Base-by-base conservation (phyloP, 2,329 filamentous ascomycete species). In the Xylariomycetidae sp. region DNA sequence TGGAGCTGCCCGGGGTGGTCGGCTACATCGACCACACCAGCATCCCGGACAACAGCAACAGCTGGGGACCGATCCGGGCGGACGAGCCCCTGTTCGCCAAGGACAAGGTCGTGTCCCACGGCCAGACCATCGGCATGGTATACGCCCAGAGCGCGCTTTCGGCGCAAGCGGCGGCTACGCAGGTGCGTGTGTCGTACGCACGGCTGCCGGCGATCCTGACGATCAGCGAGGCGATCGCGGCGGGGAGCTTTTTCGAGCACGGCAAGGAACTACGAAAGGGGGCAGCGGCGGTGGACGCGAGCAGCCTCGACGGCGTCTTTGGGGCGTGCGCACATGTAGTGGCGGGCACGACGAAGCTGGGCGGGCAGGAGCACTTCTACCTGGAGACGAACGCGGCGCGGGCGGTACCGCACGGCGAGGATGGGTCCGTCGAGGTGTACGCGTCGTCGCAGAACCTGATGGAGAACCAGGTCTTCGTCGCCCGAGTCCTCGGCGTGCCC, bases 341-440 rank as follows among this genome's bases (percentile, higher is more conserved):
- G 48, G 80, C 76, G 13, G 90, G 90, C 25, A 76, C 80, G 1
- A 75, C 81, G 2, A 74, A 87, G 33, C 92, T 95, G 76, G 90
- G 89, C 31, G 90, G 90, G 0, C 90, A 96, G 53, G 90, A 96
- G 57, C 89, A 95, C 54, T 95, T 95, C 55, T 95, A 95, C 47
- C 70, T 95, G 4, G 89, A 95, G 60, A 95, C 89, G 0, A 79
- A 94, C 42, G 88, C 86, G 4, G 83, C 80, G 38, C 59, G 94
- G 10, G 86, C 78, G 1, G 76, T 95, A 17, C 89, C 89, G 0
- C 93, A 93, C 56, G 76, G 74, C 0, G 89, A 95, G 57, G 85
- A 93, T 57, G 89, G 87, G 0, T 87, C 92, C 56, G 89, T 96
- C 74, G 90, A 95, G 52, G 74, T 96, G 17, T 95, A 82, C 63